Evolutionary conservation across 345 rosid species (phyloP).

Genomic region (Brassica nigra): DNA sequence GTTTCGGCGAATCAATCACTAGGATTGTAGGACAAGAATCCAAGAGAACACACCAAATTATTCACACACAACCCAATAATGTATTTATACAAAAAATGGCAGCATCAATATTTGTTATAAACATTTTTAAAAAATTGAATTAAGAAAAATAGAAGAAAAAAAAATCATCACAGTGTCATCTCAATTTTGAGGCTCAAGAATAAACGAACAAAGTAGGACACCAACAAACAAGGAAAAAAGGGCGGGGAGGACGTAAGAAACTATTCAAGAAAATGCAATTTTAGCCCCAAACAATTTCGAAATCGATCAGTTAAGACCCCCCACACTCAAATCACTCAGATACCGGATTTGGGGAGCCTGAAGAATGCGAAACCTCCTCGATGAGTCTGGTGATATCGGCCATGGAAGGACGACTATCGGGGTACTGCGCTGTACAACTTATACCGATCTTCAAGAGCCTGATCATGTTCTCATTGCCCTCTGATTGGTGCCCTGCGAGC

Average conservation of each 20-base stretch:
- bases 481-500: constrained; percentile 72
- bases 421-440: constrained; percentile 73
- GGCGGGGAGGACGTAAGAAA: background rate
- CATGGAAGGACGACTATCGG: constrained; percentile 87
- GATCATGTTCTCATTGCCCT: constrained; percentile 69
- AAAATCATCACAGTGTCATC: constrained; percentile 27
- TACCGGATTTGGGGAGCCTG: constrained; percentile 24
- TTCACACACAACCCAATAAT: constrained; percentile 33
- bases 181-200: constrained; percentile 43
- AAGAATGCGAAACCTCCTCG: constrained; percentile 54
- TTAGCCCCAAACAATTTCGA: constrained; percentile 31
- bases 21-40: background rate
- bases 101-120: constrained; percentile 10
- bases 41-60: constrained; percentile 9
- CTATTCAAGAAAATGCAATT: constrained; percentile 17
- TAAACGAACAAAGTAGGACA: constrained; percentile 27
- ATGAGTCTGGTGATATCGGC: constrained; percentile 62
- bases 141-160: background rate
- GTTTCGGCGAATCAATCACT: background rate
- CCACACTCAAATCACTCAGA: constrained; percentile 16
- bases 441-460: constrained; percentile 75
- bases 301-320: constrained; percentile 21
- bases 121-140: constrained; percentile 16
- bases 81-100: constrained; percentile 30
- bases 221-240: background rate